Percentiles rank a stretch among this genome's conserved stretches.
Conservation (phyloP, 2,329 filamentous ascomycete genomes). For the Rhynchosporium secalis region DNA sequence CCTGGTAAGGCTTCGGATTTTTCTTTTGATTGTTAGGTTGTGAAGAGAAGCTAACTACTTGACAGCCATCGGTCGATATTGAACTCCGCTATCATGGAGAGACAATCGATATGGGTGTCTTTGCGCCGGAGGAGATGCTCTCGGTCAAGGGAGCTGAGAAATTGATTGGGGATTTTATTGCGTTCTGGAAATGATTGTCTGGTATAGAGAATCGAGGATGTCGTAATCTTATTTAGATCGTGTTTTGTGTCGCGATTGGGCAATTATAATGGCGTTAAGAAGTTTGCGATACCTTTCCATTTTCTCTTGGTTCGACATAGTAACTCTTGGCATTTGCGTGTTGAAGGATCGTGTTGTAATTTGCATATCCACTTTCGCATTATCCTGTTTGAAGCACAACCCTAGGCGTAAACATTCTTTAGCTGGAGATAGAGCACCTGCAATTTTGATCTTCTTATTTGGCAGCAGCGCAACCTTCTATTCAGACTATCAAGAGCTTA, state of each 20-base stretch:
- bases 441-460: too few relatives aligned
- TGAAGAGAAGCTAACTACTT: slow-evolving; percentile 13
- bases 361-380: too few relatives aligned
- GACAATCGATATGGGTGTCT: slow-evolving; percentile 37
- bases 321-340: background rate
- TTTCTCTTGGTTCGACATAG: background rate
- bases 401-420: too few relatives aligned
- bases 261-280: background rate
- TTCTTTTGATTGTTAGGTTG: background rate
- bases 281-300: background rate
- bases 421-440: too few relatives aligned
- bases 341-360: too few relatives aligned
- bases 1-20: slow-evolving; percentile 26
- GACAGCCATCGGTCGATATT: slow-evolving; percentile 38
- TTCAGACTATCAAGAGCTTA: background rate
- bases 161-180: slow-evolving; percentile 28
- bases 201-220: background rate
- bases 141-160: slow-evolving; percentile 27
- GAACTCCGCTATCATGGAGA: slow-evolving; percentile 34
- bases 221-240: background rate
- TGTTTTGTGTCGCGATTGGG: background rate
- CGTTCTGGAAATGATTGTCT: slow-evolving; percentile 7
- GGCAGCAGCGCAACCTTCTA: background rate
- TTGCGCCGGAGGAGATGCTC: slow-evolving; percentile 33
- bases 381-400: too few relatives aligned